These are phyloP conservation scores for Colletotrichum limetticola DNA, from an alignment of 2,329 filamentous ascomycete species.

Conservation along the genomic window DNA sequence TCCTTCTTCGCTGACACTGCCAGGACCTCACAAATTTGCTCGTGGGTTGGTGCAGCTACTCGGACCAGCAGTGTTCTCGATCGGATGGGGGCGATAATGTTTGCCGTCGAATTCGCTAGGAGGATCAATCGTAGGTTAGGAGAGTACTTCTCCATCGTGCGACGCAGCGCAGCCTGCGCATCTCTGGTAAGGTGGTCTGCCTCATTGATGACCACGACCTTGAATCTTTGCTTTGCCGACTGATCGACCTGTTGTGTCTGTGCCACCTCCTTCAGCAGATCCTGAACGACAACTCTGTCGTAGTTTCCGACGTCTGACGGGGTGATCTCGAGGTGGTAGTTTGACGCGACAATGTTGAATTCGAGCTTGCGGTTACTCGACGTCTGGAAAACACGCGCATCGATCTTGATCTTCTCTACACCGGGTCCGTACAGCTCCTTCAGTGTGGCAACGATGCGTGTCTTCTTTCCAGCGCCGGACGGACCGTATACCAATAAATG, in stretches of 20 bases:
- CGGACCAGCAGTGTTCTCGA: conserved; percentile 91
- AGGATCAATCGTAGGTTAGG: conserved; percentile 93
- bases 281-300: conserved; percentile 94
- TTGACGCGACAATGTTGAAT: conserved; percentile 97
- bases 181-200: conserved; percentile 94
- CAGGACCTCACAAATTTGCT: conserved; percentile 85
- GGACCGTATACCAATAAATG: conserved; percentile 97
- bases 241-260: conserved; percentile 99
- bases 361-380: conserved; percentile 96
- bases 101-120: conserved; percentile 94
- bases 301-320: conserved; percentile 97
- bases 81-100: conserved; percentile 98
- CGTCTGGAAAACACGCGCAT: conserved; percentile 95
- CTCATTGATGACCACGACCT: conserved; percentile 99
- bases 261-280: conserved; percentile 95
- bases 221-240: conserved; percentile 90
- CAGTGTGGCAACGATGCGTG: conserved; percentile 91
- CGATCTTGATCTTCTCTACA: conserved; percentile 99
- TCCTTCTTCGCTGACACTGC: conserved; percentile 79
- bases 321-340: conserved; percentile 98
- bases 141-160: conserved; percentile 99
- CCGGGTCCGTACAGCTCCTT: conserved; percentile 96
- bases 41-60: conserved; percentile 87
- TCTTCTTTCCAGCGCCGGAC: conserved; percentile 97
- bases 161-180: conserved; percentile 91